These are phyloP conservation scores for Neophaeococcomyces mojaviensis DNA, from an alignment of 2,329 filamentous ascomycete genomes.

Conservation along the genomic window DNA sequence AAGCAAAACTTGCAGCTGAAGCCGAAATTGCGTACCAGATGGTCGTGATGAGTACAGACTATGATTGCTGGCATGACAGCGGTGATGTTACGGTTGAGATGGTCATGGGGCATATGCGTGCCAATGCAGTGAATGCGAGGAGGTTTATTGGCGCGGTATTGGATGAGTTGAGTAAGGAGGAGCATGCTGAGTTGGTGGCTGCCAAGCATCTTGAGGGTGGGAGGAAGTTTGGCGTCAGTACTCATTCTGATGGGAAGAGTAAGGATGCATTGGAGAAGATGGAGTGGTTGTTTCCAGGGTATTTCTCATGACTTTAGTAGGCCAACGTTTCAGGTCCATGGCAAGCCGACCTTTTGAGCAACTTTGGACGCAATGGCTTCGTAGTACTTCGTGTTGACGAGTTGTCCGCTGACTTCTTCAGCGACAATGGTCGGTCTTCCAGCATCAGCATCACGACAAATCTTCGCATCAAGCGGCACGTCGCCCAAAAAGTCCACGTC, in stretches of 20 bases:
- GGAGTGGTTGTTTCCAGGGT: constrained; percentile 73
- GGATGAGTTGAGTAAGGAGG: constrained; percentile 71
- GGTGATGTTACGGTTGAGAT: constrained; percentile 89
- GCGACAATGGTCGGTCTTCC: constrained; percentile 87
- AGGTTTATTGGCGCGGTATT: constrained; percentile 78
- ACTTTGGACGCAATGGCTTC: constrained; percentile 57
- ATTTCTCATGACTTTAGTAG: constrained; percentile 14
- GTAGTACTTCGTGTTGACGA: constrained; percentile 65
- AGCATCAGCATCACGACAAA: constrained; percentile 78
- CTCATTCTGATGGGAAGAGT: constrained; percentile 65
- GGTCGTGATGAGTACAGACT: constrained; percentile 99
- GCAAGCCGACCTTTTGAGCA: constrained; percentile 36
- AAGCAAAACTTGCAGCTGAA: constrained; percentile 92
- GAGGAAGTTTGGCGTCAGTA: constrained; percentile 76
- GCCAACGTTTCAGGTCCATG: constrained; percentile 28
- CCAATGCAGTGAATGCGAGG: constrained; percentile 82
- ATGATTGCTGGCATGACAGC: constrained; percentile 90
- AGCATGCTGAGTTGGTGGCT: constrained; percentile 65
- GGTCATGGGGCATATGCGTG: constrained; percentile 94
- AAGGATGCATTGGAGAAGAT: constrained; percentile 71
- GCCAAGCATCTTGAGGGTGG: constrained; percentile 76
- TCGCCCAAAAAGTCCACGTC: constrained; percentile 77
- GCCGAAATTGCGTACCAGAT: constrained; percentile 96
- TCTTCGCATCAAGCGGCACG: constrained; percentile 76
- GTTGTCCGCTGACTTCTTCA: constrained; percentile 56